Evolutionary conservation across 1,284 basidiomycete genomes (phyloP).

Genomic region (Tylopilus sp.): DNA sequence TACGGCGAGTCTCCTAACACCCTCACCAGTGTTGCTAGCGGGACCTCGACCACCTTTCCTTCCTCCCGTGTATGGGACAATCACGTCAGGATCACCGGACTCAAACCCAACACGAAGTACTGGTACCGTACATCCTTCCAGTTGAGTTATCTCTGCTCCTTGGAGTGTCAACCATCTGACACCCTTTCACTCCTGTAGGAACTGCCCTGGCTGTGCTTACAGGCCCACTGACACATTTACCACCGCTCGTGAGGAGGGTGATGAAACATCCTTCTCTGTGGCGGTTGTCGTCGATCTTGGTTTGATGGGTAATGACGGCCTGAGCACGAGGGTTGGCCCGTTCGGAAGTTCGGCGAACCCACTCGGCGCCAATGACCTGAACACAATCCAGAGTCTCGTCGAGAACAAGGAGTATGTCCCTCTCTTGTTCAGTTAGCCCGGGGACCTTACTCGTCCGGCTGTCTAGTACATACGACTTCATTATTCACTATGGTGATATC

Average conservation of each 20-base stretch:
- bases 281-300: conserved; percentile 31
- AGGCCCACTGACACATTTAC: conserved; percentile 24
- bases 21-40: conserved; percentile 19
- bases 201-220: conserved; percentile 29
- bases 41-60: conserved; percentile 24
- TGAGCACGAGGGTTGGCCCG: conserved; percentile 31
- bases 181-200: conserved; percentile 14
- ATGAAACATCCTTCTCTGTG: conserved; percentile 18
- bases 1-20: conserved; percentile 21
- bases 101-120: conserved; percentile 24
- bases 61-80: conserved; percentile 29
- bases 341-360: conserved; percentile 21
- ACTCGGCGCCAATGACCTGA: conserved; percentile 26
- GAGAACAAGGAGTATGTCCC: conserved; percentile 27
- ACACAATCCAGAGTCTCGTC: conserved; percentile 32
- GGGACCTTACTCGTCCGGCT: conserved; percentile 1
- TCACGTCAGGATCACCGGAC: conserved; percentile 28
- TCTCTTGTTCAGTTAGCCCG: neutral
- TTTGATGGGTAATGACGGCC: conserved; percentile 27
- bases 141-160: conserved; percentile 10
- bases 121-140: conserved; percentile 31
- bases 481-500: conserved; percentile 28
- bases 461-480: conserved; percentile 25
- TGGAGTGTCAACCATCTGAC: neutral
- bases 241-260: conserved; percentile 22